Evolutionary conservation across 2,329 filamentous ascomycete species (phyloP).

Genomic region (Biscogniauxia marginata): DNA sequence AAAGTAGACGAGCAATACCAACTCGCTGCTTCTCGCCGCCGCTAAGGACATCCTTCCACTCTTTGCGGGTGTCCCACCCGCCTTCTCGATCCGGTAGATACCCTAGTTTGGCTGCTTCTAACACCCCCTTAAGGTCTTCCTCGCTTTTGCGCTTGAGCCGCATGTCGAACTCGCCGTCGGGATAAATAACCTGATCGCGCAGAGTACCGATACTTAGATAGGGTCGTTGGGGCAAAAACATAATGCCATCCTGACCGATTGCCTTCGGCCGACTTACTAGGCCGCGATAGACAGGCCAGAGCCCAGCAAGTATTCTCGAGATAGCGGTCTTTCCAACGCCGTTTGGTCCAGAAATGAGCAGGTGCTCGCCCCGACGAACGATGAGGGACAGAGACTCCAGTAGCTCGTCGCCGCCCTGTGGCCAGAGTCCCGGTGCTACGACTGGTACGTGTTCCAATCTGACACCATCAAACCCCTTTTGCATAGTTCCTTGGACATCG

Average conservation of each 20-base stretch:
- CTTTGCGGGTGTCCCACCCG: conserved; percentile 93
- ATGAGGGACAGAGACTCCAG: conserved; percentile 87
- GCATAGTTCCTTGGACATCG: conserved; percentile 89
- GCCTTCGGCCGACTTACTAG: conserved; percentile 83
- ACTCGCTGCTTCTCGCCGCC: conserved; percentile 97
- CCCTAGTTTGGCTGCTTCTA: conserved; percentile 81
- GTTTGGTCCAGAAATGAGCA: conserved; percentile 92
- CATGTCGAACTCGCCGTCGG: conserved; percentile 94
- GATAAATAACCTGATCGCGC: conserved; percentile 96
- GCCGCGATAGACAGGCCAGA: conserved; percentile 94
- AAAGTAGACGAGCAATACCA: conserved; percentile 84
- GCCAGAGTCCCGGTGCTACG: conserved; percentile 84
- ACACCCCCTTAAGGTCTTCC: conserved; percentile 70
- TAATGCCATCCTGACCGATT: conserved; percentile 85
- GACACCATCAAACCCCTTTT: conserved; percentile 93
- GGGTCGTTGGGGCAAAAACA: conserved; percentile 94
- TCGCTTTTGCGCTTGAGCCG: conserved; percentile 75
- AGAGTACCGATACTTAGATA: conserved; percentile 91
- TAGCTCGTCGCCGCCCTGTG: conserved; percentile 87
- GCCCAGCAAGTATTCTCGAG: conserved; percentile 78
- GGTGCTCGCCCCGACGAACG: conserved; percentile 85
- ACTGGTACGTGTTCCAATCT: conserved; percentile 90
- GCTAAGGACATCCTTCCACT: conserved; percentile 98
- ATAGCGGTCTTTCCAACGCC: conserved; percentile 93
- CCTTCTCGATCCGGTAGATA: conserved; percentile 92